These are phyloP conservation scores for Trametes pubescens DNA, from an alignment of 1,284 basidiomycete genomes.

Conservation along the genomic window DNA sequence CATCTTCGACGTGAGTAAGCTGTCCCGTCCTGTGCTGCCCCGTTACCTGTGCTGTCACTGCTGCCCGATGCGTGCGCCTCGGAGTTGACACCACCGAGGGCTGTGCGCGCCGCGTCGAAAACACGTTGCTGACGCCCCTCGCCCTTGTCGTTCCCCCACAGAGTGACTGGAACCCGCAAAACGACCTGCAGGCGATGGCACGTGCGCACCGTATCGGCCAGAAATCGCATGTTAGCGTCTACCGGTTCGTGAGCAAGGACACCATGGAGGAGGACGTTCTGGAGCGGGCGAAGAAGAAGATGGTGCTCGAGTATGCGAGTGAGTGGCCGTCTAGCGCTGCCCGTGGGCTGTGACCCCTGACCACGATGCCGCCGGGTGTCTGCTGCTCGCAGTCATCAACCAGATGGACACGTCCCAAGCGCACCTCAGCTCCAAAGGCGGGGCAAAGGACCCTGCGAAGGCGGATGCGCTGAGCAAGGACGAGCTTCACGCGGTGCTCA, in stretches of 20 bases:
- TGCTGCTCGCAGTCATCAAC: constrained; percentile 82
- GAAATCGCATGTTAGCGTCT: constrained; percentile 98
- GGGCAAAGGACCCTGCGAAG: constrained; percentile 69
- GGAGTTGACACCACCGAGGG: constrained; percentile 15
- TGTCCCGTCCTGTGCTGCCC: background rate
- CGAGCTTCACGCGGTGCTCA: constrained; percentile 97
- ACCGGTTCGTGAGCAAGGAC: constrained; percentile 98
- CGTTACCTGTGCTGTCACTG: constrained; percentile 23
- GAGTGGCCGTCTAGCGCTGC: constrained; percentile 47
- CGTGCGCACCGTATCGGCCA: constrained; percentile 97
- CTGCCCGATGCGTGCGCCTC: constrained; percentile 24
- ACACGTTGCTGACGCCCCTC: constrained; percentile 36
- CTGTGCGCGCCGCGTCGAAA: constrained; percentile 27
- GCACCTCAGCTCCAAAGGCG: constrained; percentile 86
- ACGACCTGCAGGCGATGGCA: constrained; percentile 99
- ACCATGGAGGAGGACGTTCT: constrained; percentile 99
- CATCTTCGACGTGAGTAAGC: constrained; percentile 90
- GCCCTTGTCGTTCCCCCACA: constrained; percentile 44
- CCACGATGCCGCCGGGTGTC: constrained; percentile 28
- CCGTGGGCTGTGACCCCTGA: constrained; percentile 29
- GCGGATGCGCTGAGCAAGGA: constrained; percentile 96
- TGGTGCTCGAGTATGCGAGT: constrained; percentile 99
- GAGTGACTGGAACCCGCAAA: constrained; percentile 98
- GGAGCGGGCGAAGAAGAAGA: constrained; percentile 98
- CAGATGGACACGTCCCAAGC: constrained; percentile 99